Evolutionary conservation across 352 stramenopile species (phyloP), one percentile per base, ranked within the genome.

Genomic region (Phytopythium chamaehyphon): DNA sequence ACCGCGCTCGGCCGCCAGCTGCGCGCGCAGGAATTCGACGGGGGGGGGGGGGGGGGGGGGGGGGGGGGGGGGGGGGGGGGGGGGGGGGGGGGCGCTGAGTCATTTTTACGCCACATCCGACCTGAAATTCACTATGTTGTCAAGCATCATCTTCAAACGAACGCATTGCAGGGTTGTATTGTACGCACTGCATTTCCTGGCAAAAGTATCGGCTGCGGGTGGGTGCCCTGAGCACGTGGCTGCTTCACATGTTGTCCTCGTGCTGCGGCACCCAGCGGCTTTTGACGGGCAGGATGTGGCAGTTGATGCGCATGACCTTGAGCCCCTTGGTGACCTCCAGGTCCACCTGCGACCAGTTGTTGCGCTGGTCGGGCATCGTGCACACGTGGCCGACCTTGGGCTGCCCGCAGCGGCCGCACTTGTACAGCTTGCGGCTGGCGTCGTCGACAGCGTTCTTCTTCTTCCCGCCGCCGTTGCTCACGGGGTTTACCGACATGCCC

Each of bases 311-410:
- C 66, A 80, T 73, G 42, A 87, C 55, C 56, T 88, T 90, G 45
- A 83, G 62, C 12, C 79, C 79, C 62, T 88, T 88, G 37, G 76
- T 90, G 42, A 90, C 80, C 38, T 88, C 75, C 21, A 88, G 46
- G 50, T 90, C 76, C 53, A 76, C 75, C 46, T 93, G 83, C 38
- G 79, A 83, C 79, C 83, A 90, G 64, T 93, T 93, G 64, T 93
- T 93, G 51, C 83, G 79, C 51, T 89, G 68, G 46, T 93, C 83
- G 15, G 83, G 83, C 75, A 93, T 89, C 9, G 83, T 90, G 58
- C 83, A 94, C 40, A 92, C 79, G 54, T 94, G 83, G 35, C 82
- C 82, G 23, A 94, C 83, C 64, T 94, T 94, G 36, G 82, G 79
- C 50, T 94, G 81, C 0, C 83, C 83, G 40, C 83, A 94, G 35